Base-by-base conservation (phyloP, 2,329 filamentous ascomycete species). In the Talaromyces funiculosus region DNA sequence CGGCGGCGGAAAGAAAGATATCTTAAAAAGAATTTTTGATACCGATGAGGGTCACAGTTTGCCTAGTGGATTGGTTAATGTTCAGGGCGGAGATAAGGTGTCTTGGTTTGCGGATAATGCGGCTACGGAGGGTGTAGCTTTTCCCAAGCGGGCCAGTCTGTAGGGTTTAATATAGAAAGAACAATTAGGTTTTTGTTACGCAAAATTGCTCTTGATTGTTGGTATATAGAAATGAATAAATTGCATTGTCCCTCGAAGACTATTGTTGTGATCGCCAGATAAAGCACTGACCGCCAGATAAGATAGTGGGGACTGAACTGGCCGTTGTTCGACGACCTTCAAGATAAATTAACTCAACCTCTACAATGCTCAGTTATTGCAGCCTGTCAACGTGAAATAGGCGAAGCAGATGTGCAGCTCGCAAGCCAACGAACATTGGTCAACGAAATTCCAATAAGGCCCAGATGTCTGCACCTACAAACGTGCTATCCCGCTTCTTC, bases 101-200 rank as follows among this genome's bases (percentile, higher is more conserved):
- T 94, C 87, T 77, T 99, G 94, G 94, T 97, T 99, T 73, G 91
- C 92, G 45, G 94, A 97, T 73, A 83, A 86, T 69, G 81, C 89
- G 4, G 93, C 94, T 51, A 86, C 95, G 12, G 88, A 96, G 70
- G 92, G 90, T 4, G 90, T 99, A 12, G 80, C 82, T 63, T 97
- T 90, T 72, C 90, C 92, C 24, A 83, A 89, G 71, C 86, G 89
- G 67, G 87, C 89, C 20, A 88, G 82, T 69, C 73, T 87, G 63
- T 87, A 71, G 77, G 59, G 10, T 49, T 22, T 31, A 22, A 29
- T 22, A 47, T 29, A 9, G n/a, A 7, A 26, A 26, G 14, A 47
- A n/a, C 3, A 18, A 9, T 29, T 47, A 10, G 22, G 8, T 26
- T n/a, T 29, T 47, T 22, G 1, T n/a, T n/a, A 7, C 14, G 24